Percentiles rank a stretch among this genome's conserved stretches.
These are phyloP conservation scores for Suhomyces wounanorum DNA, from an alignment of 1,139 yeast species.

Conservation along the genomic window DNA sequence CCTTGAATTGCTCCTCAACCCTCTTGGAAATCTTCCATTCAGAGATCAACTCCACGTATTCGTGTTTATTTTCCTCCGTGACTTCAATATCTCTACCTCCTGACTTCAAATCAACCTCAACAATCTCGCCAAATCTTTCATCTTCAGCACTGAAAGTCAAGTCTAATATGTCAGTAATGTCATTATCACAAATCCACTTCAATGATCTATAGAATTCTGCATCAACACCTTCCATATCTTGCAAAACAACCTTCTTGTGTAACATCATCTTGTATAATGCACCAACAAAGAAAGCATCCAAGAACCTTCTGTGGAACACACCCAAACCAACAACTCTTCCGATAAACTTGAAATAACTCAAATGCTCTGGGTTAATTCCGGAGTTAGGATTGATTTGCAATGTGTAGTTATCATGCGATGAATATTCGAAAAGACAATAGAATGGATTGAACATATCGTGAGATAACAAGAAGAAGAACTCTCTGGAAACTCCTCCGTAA, in stretches of 20 bases:
- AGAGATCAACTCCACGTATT: conserved; percentile 90
- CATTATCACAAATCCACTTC: conserved; percentile 95
- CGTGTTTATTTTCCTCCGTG: conserved; percentile 91
- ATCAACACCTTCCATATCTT: conserved; percentile 99
- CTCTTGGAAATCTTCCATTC: conserved; percentile 96
- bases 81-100: conserved; percentile 88
- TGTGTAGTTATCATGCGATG: conserved; percentile 97
- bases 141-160: conserved; percentile 94
- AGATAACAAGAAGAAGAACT: conserved; percentile 90
- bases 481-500: conserved; percentile 99
- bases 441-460: conserved; percentile 99
- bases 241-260: conserved; percentile 88
- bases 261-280: conserved; percentile 98
- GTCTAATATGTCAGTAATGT: conserved; percentile 78
- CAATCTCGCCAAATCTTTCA: conserved; percentile 92
- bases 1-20: conserved; percentile 93
- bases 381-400: conserved; percentile 97
- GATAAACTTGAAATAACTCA: conserved; percentile 95
- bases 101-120: conserved; percentile 86
- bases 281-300: conserved; percentile 97
- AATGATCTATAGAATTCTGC: conserved; percentile 93
- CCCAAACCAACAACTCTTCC: conserved; percentile 98
- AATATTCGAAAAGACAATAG: conserved; percentile 93
- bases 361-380: conserved; percentile 97
- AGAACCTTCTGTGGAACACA: conserved; percentile 95